Base-by-base conservation (phyloP, 345 rosid genomes). In the Rubroshorea leprosula region DNA sequence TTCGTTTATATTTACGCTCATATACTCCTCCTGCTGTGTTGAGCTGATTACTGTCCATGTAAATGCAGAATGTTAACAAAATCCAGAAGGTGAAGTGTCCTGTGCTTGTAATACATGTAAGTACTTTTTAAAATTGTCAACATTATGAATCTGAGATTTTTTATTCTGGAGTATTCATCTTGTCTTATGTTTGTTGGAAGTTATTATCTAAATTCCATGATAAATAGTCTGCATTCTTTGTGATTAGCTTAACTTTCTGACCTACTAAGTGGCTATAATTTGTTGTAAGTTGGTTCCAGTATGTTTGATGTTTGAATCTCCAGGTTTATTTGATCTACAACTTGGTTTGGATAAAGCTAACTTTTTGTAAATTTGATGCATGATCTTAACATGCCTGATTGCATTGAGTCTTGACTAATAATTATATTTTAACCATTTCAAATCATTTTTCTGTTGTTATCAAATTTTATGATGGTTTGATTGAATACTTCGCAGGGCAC, bases 71-170 rank as follows among this genome's bases (percentile, higher is more conserved):
- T 47, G 77, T 87, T 54, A 78, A 77, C 73, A 94, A 90, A 72
- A 90, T 94, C 61, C 70, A 68, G 77, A 83, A 77, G 76, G 99
- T 94, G 74, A 90, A 85, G 70, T 78, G 87, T 58, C 96, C 97
- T 4, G 99, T 87, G 61, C 89, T 90, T 52, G 99, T 94, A 19
- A 90, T 94, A 65, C 99, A 94, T 59, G 97, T 90, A 78, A 80
- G 93, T 63, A 21, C 62, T 48, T 51, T 38, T 4, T 52, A 14
- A 71, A 23, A 19, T 39, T 7, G 23, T 46, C 17, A n/a, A 47
- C 13, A 4, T 51, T 29, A 18, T 18, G 29, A 21, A 44, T 57
- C 20, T 26, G 15, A 0, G 8, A 54, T 21, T 41, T 57, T 46
- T 16, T 16, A 23, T 0, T 8, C 29, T 21, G 20, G n/a, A n/a